Percentiles rank a stretch among this genome's conserved stretches.
Evolutionary conservation across 1,284 basidiomycete genomes (phyloP).

Genomic region (Ganoderma meredithae): DNA sequence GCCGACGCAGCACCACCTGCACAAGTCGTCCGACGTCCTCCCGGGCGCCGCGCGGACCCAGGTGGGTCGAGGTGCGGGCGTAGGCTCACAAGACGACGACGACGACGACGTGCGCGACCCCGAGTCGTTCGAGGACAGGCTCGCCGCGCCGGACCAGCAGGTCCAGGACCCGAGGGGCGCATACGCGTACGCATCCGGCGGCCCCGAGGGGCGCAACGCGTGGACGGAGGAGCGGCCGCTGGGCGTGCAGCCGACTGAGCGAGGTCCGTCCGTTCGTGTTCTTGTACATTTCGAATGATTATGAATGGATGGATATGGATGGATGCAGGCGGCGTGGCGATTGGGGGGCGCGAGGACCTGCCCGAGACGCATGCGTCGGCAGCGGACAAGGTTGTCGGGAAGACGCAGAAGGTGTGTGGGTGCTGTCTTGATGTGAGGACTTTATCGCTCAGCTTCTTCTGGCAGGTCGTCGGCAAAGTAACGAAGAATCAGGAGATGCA

Average conservation of each 20-base stretch:
- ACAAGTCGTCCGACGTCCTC: constrained; percentile 39
- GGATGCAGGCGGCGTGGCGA: constrained; percentile 54
- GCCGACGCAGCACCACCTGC: constrained; percentile 43
- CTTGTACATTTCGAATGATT: no score
- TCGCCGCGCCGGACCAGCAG: not conserved
- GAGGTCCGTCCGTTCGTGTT: constrained; percentile 41
- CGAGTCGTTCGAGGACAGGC: not conserved
- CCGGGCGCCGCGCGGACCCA: constrained; percentile 30
- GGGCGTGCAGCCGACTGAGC: constrained; percentile 46
- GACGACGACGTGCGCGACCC: constrained; percentile 17
- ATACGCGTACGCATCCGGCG: no score
- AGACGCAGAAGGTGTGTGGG: constrained; percentile 56
- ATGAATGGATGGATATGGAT: no score
- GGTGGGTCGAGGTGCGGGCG: not conserved
- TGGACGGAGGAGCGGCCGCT: constrained; percentile 50
- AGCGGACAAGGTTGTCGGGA: constrained; percentile 60
- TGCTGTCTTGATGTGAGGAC: no score
- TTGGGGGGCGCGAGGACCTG: constrained; percentile 49
- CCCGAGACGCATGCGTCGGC: constrained; percentile 53
- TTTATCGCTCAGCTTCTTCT: not conserved
- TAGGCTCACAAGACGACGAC: no score
- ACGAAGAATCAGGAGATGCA: constrained; percentile 56
- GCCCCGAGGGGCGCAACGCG: constrained; percentile 39
- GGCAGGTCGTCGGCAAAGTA: constrained; percentile 58
- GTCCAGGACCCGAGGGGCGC: not conserved